These are phyloP conservation scores for Xylariaceae sp. DNA, from an alignment of 2,329 filamentous ascomycete genomes.

Conservation along the genomic window DNA sequence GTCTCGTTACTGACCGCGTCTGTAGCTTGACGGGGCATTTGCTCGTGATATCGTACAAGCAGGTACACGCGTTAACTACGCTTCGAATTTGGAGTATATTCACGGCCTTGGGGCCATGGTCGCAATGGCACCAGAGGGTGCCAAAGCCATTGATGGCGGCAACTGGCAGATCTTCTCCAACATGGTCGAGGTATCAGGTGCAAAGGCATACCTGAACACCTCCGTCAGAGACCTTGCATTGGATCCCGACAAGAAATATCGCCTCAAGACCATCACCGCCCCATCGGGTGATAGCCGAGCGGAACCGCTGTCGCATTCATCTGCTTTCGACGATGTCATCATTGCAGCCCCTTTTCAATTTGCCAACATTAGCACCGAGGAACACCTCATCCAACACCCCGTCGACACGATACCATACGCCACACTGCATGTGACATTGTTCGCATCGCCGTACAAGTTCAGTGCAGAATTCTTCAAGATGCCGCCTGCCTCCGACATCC, in stretches of 20 bases:
- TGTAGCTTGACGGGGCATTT: constrained; percentile 61
- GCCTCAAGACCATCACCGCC: constrained; percentile 34
- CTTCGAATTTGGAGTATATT: constrained; percentile 78
- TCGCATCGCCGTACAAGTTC: constrained; percentile 73
- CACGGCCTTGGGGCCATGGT: constrained; percentile 87
- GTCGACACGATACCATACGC: constrained; percentile 85
- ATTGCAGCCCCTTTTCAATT: constrained; percentile 83
- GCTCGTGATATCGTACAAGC: constrained; percentile 82
- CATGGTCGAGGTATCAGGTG: constrained; percentile 66
- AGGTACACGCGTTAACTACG: constrained; percentile 90
- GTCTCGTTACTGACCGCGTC: constrained; percentile 1
- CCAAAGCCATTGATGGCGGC: constrained; percentile 73
- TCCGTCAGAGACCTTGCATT: constrained; percentile 46
- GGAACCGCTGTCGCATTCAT: constrained; percentile 35
- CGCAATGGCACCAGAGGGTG: constrained; percentile 83
- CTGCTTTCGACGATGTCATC: constrained; percentile 73
- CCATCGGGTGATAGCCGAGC: constrained; percentile 16
- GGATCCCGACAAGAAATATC: constrained; percentile 37
- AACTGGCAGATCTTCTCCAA: constrained; percentile 93
- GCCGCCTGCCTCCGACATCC: constrained; percentile 52
- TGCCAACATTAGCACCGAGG: constrained; percentile 53
- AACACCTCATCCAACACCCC: constrained; percentile 56
- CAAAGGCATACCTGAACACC: constrained; percentile 61
- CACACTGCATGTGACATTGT: constrained; percentile 81
- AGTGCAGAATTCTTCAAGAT: constrained; percentile 70